These are phyloP conservation scores for Fraxinus ornus DNA, from an alignment of 305 asterid genomes.

Conservation along the genomic window DNA sequence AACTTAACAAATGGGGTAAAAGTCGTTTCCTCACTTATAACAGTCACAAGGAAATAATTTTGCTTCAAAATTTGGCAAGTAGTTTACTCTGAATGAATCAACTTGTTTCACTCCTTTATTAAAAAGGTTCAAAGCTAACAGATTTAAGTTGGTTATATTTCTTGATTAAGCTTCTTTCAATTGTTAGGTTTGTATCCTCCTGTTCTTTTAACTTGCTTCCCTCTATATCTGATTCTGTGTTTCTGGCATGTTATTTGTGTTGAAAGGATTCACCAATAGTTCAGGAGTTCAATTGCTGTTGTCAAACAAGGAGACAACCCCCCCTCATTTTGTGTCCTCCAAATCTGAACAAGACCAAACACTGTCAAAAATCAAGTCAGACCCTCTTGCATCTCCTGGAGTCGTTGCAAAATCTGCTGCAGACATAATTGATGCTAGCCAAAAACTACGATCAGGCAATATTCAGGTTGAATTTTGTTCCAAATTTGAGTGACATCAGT, in stretches of 20 bases:
- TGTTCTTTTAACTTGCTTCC: background rate
- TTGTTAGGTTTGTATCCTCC: background rate
- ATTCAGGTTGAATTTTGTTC: conserved; percentile 29
- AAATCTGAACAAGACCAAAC: conserved; percentile 49
- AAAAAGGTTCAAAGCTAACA: background rate
- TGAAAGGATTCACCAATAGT: conserved; percentile 31
- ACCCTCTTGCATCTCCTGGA: conserved; percentile 45
- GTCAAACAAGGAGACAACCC: conserved; percentile 45
- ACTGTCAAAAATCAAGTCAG: conserved; percentile 32
- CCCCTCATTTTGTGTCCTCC: conserved; percentile 45
- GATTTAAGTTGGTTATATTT: background rate
- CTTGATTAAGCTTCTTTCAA: background rate
- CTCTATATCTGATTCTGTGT: background rate
- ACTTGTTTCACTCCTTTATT: background rate
- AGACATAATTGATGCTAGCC: conserved; percentile 28
- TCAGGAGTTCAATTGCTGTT: conserved; percentile 45
- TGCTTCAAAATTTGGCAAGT: background rate
- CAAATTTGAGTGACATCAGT: background rate
- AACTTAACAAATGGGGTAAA: background rate
- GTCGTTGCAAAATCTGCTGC: conserved; percentile 22
- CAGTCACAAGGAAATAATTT: background rate
- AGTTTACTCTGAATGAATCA: background rate
- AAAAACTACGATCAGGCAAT: conserved; percentile 27
- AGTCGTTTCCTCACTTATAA: background rate
- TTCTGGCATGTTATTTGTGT: background rate